Percentiles rank a stretch among this genome's conserved stretches.
These are phyloP conservation scores for Penicillium oxalicum DNA, from an alignment of 2,329 filamentous ascomycete genomes.

Conservation along the genomic window DNA sequence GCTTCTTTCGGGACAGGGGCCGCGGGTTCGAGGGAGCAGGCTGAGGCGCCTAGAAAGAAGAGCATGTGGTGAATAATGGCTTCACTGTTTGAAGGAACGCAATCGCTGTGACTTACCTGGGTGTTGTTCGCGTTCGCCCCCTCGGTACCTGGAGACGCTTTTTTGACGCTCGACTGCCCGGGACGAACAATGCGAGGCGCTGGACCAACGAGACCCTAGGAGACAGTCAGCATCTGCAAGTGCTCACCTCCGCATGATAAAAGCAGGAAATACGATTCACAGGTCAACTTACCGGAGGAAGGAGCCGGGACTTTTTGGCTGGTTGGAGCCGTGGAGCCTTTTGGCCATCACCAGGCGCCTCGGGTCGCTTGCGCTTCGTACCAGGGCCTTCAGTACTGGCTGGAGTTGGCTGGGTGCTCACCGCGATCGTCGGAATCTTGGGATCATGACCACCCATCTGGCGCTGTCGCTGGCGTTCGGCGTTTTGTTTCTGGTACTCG, in stretches of 20 bases:
- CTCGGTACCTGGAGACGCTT: constrained; percentile 7
- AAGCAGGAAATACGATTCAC: neutral
- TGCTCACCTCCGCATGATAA: neutral
- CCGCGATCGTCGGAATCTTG: constrained; percentile 38
- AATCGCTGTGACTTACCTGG: constrained; percentile 18
- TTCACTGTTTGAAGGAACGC: neutral
- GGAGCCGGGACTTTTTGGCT: constrained; percentile 19
- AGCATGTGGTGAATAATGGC: constrained; percentile 7
- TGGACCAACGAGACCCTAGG: constrained; percentile 37
- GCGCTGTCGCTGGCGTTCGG: constrained; percentile 35
- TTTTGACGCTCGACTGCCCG: constrained; percentile 20
- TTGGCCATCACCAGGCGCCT: constrained; percentile 19
- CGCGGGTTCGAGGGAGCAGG: constrained; percentile 12
- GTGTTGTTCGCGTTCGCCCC: constrained; percentile 9
- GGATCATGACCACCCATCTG: constrained; percentile 43
- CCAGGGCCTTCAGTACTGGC: constrained; percentile 11
- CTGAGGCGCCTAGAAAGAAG: constrained; percentile 16
- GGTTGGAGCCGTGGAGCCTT: constrained; percentile 26
- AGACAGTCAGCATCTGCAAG: constrained; percentile 20
- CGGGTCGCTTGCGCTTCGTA: constrained; percentile 32
- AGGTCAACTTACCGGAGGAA: constrained; percentile 11
- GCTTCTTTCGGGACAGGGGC: constrained; percentile 36
- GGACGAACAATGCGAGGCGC: constrained; percentile 31
- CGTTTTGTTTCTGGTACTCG: constrained; percentile 27
- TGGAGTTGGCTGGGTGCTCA: constrained; percentile 19